Percentiles rank a stretch among this genome's conserved stretches.
Evolutionary conservation across 805 yeast genomes (phyloP).

Genomic region (Komagataella mondaviorum): DNA sequence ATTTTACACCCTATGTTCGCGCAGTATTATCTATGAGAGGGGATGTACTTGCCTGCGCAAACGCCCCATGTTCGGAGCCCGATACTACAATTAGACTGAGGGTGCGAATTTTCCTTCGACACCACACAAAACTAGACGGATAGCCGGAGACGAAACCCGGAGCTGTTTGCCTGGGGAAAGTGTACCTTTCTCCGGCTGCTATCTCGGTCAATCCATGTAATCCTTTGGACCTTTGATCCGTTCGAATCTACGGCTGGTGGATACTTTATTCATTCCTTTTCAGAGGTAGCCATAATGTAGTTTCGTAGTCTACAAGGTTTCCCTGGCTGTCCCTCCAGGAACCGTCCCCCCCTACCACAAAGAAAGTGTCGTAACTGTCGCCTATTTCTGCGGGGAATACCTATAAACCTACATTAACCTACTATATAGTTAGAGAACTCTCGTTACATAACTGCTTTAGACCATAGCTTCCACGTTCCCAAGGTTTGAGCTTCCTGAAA

Average conservation of each 20-base stretch:
- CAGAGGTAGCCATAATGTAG: not conserved
- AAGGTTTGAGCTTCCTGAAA: constrained; percentile 29
- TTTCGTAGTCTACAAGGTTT: not conserved
- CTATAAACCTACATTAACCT: not conserved
- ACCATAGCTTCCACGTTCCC: constrained; percentile 31
- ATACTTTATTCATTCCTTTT: not conserved
- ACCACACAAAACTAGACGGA: not conserved
- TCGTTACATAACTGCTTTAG: constrained; percentile 14
- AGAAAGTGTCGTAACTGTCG: not conserved
- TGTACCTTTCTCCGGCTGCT: not conserved
- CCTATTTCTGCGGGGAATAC: not conserved
- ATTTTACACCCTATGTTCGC: not conserved
- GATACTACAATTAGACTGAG: not conserved
- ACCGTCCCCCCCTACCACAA: not conserved
- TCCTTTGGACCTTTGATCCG: not conserved
- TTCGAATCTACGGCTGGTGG: not conserved
- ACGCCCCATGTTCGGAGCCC: not conserved
- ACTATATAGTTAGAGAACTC: not conserved
- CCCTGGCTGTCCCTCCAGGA: not conserved
- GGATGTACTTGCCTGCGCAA: not conserved
- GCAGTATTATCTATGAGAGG: not conserved
- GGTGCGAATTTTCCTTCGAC: not conserved
- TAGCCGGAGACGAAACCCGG: not conserved
- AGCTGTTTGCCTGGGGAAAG: not conserved
- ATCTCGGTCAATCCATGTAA: not conserved